Base-by-base conservation (phyloP, 108 stramenopile genomes). In the Skeletonema menzelii region DNA sequence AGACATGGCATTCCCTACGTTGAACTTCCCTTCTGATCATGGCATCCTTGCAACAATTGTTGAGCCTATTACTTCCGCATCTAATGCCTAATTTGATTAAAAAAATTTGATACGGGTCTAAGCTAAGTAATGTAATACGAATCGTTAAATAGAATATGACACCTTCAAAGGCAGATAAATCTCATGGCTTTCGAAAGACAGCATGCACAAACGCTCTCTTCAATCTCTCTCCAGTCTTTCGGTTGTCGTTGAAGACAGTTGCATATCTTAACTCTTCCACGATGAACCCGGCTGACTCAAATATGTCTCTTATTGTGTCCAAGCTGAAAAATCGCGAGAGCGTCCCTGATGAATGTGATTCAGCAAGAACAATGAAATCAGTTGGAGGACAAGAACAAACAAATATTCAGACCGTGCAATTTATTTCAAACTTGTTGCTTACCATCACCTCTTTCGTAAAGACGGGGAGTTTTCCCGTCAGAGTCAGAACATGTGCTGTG, bases 21-120 rank as follows among this genome's bases (percentile, higher is more conserved):
- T 91, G 30, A 72, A 82, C 4, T 91, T 88, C 59, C 90, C 90
- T 4, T 84, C 82, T 12, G 90, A 91, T 63, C 90, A 91, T 67
- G 90, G 86, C 14, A 74, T 88, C 42, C 53, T 86, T 27, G 84
- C 86, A 28, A 82, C 87, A 26, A 56, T 85, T 8, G 14, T 91
- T 37, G 77, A 77, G 67, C 83, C 83, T 30, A 65, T 73, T 34
- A n/a, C 49, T 1, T 5, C 70, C 19, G 10, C 61, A 63, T 63
- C 49, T 10, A 53, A 53, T 53, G 49, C 49, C 8, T 53, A 53
- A 24, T 53, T 6, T 0, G 1, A 42, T 12, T 42, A n/a, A n/a
- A n/a, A n/a, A n/a, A n/a, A n/a, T 42, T 42, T 42, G 40, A 53
- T 22, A 47, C 10, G 6, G 8, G 49, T 53, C 49, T 24, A 0